Evolutionary conservation across 2,329 filamentous ascomycete species (phyloP), one percentile per base, ranked within the genome.

Genomic region (Volutella citrinella): DNA sequence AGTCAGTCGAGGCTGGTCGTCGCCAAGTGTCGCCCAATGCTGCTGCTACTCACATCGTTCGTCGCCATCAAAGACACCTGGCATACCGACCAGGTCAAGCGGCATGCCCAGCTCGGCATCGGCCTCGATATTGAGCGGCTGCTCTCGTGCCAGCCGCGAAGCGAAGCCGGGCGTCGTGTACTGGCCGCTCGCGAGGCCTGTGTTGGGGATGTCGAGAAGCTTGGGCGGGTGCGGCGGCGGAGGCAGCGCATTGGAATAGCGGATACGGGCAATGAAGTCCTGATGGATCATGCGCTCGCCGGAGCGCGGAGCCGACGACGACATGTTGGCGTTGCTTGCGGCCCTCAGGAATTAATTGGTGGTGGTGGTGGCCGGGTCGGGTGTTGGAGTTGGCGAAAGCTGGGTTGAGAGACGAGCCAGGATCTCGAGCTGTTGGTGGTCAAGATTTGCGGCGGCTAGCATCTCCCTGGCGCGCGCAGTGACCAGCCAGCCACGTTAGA

Each of bases 91-190:
- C 49, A 98, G 68, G 60, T 97, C 91, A 57, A 98, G 80, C 40
- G 90, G 89, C 93, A 98, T 97, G 38, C 93, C 93, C 51, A 97
- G 77, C 69, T 98, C 93, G 8, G 90, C 93, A 76, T 98, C 93
- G 19, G 89, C 89, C 65, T 98, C 93, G 42, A 98, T 93, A 57
- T 96, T 97, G 30, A 95, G 72, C 32, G 91, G 87, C 68, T 97
- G 93, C 56, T 95, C 89, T 55, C 91, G 76, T 13, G 87, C 88
- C 49, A 98, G 71, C 45, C 88, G 82, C 27, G 90, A 93, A 19
- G 90, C 89, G 68, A 95, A 98, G 15, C 82, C 82, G 2, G 93
- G 87, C 5, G 82, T 87, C 19, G 93, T 94, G 65, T 96, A 97
- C 59, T 94, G 86, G 39, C 84, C 84, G 49, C 82, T 86, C 24